These are phyloP conservation scores for Pythium sp. DNA, from an alignment of 352 stramenopile species.

Conservation along the genomic window DNA sequence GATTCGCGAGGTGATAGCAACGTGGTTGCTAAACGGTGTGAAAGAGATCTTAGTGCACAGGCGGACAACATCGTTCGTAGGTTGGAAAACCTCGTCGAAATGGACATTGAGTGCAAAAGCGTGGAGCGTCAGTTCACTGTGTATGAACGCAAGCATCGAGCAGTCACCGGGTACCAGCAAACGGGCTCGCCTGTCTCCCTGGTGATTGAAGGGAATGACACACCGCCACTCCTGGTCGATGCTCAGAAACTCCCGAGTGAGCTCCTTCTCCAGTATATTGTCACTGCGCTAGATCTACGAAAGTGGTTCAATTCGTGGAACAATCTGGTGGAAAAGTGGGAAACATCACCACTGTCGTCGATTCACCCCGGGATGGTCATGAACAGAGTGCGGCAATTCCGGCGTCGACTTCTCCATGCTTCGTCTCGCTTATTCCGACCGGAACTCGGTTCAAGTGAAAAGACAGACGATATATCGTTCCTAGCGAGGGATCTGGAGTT, in stretches of 20 bases:
- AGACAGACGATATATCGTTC: slow-evolving; percentile 5
- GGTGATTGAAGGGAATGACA: neutral
- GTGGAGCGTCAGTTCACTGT: slow-evolving; percentile 35
- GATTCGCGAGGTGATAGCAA: neutral
- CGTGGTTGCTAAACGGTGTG: neutral
- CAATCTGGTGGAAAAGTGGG: slow-evolving; percentile 45
- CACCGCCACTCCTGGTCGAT: neutral
- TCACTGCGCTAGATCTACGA: slow-evolving; percentile 51
- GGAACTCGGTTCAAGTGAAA: slow-evolving; percentile 15
- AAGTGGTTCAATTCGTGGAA: slow-evolving; percentile 57
- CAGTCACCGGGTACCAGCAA: slow-evolving; percentile 21
- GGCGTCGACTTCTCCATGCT: slow-evolving; percentile 39
- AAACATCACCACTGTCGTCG: slow-evolving; percentile 28
- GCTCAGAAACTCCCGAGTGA: slow-evolving; percentile 37
- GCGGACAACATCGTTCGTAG: slow-evolving; percentile 28
- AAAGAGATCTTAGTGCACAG: slow-evolving; percentile 3
- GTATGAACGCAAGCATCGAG: slow-evolving; percentile 52
- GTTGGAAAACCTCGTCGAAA: slow-evolving; percentile 48
- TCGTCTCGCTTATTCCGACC: slow-evolving; percentile 30
- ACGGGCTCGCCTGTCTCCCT: neutral
- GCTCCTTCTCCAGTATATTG: slow-evolving; percentile 47
- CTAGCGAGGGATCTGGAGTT: slow-evolving; percentile 29
- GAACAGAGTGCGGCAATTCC: slow-evolving; percentile 59
- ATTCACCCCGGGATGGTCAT: slow-evolving; percentile 50
- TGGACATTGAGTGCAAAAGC: slow-evolving; percentile 43